A percentile compares a stretch with the other conserved stretches of the same genome.
Evolutionary conservation across 805 yeast species (phyloP).

Genomic region (Candida tibetensis): DNA sequence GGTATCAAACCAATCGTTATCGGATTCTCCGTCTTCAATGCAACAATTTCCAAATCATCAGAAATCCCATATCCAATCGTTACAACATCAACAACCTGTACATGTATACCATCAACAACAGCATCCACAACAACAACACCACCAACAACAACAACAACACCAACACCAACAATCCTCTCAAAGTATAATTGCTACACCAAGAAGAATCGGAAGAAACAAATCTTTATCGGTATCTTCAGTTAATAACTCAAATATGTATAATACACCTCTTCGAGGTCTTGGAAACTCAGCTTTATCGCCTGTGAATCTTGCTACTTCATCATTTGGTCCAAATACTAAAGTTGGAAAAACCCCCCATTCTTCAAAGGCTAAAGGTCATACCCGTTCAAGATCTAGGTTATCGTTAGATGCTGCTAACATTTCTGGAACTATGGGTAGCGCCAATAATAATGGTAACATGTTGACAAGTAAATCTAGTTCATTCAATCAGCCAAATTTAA

Average conservation of each 20-base stretch:
- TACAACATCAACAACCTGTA: slow-evolving; percentile 7
- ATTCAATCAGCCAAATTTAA: slow-evolving; percentile 14
- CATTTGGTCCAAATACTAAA: slow-evolving; percentile 17
- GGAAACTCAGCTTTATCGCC: slow-evolving; percentile 18
- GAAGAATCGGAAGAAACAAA: slow-evolving; percentile 31
- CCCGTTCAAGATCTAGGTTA: slow-evolving; percentile 40
- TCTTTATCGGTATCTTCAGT: slow-evolving; percentile 32
- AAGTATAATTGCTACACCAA: slow-evolving; percentile 30
- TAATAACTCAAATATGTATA: slow-evolving; percentile 17
- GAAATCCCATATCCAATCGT: slow-evolving; percentile 5
- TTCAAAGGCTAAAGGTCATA: slow-evolving; percentile 30
- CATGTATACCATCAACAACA: slow-evolving; percentile 3
- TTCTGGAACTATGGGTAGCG: background rate
- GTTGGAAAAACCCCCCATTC: slow-evolving; percentile 38
- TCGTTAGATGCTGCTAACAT: slow-evolving; percentile 32
- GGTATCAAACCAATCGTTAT: slow-evolving; percentile 32
- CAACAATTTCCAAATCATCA: slow-evolving; percentile 8
- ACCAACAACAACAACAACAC: slow-evolving; percentile 1
- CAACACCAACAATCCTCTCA: slow-evolving; percentile 11
- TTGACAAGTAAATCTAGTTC: slow-evolving; percentile 5
- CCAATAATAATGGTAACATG: too few relatives aligned
- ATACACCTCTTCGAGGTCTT: slow-evolving; percentile 34
- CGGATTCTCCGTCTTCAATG: slow-evolving; percentile 31
- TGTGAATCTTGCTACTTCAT: slow-evolving; percentile 17
- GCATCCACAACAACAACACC: background rate